Conservation (phyloP, 2,329 filamentous ascomycete species). For the Nemania abortiva region DNA sequence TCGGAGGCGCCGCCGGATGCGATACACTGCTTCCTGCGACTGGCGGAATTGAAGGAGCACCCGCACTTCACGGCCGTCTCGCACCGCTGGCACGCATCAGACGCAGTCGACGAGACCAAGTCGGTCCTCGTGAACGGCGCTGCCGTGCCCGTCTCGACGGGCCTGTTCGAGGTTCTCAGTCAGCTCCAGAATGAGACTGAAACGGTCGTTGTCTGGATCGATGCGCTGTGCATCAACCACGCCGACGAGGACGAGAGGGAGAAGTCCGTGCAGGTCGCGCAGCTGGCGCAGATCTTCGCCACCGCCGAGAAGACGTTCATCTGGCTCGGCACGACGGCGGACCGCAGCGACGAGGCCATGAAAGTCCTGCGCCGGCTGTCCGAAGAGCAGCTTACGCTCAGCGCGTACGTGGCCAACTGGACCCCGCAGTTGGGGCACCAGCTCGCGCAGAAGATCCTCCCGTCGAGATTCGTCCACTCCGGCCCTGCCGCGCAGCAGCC, state of each 20-base stretch:
- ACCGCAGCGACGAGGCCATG: conserved; percentile 44
- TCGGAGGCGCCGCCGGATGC: conserved; percentile 31
- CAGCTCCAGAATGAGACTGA: conserved; percentile 37
- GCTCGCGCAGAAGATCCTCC: conserved; percentile 37
- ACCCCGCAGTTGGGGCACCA: conserved; percentile 36
- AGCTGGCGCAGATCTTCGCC: conserved; percentile 39
- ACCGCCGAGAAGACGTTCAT: conserved; percentile 39
- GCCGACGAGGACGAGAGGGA: conserved; percentile 39
- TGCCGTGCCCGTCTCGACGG: conserved; percentile 35
- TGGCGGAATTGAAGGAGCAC: conserved; percentile 40
- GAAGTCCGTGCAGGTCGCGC: conserved; percentile 42
- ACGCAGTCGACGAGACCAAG: conserved; percentile 31
- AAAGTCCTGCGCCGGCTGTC: conserved; percentile 38
- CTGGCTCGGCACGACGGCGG: conserved; percentile 39
- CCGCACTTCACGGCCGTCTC: conserved; percentile 41
- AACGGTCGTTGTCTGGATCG: conserved; percentile 43
- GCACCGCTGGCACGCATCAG: conserved; percentile 36
- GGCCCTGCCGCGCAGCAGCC: conserved; percentile 8
- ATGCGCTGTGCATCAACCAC: conserved; percentile 47
- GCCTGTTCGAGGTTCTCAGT: conserved; percentile 35
- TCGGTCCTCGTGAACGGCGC: conserved; percentile 41
- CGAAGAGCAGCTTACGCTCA: conserved; percentile 40
- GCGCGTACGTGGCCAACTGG: conserved; percentile 38
- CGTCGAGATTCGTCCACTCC: conserved; percentile 15
- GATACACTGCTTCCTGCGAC: conserved; percentile 42